Conservation (phyloP, 768 basidiomycete species). For the Mycena metata region DNA sequence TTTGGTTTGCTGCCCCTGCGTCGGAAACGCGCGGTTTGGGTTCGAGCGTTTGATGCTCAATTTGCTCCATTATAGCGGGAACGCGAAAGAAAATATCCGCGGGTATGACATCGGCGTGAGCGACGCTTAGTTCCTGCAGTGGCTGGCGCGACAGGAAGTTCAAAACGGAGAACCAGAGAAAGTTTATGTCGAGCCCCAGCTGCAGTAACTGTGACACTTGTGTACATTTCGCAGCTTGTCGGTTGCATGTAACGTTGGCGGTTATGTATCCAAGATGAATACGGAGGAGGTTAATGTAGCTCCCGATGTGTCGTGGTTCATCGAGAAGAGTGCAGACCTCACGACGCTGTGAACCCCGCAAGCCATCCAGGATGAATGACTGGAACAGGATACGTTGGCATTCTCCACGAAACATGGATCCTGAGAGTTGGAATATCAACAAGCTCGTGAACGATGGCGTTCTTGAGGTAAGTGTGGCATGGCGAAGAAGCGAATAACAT, state of each 20-base stretch:
- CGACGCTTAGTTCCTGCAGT: neutral
- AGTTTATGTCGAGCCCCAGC: neutral
- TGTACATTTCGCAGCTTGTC: neutral
- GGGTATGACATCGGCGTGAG: rapidly evolving
- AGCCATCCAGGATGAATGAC: neutral
- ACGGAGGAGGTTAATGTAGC: conserved; percentile 2
- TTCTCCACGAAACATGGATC: neutral
- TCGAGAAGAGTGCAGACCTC: neutral
- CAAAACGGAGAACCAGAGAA: neutral
- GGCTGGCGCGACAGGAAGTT: conserved; percentile 6
- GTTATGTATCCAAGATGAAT: too few relatives aligned
- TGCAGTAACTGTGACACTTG: neutral
- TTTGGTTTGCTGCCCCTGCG: neutral
- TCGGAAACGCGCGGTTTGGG: too few relatives aligned
- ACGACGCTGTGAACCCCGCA: too few relatives aligned
- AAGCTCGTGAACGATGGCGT: neutral
- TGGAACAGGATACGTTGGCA: conserved; percentile 1
- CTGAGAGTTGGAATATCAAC: neutral
- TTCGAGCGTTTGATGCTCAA: neutral
- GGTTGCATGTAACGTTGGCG: neutral
- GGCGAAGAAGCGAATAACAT: neutral
- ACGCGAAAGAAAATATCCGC: neutral
- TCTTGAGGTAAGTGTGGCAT: neutral
- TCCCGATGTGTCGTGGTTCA: neutral
- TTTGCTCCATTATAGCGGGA: neutral